Base-by-base conservation (phyloP, 1,139 yeast species). In the Geotrichum armillariae region DNA sequence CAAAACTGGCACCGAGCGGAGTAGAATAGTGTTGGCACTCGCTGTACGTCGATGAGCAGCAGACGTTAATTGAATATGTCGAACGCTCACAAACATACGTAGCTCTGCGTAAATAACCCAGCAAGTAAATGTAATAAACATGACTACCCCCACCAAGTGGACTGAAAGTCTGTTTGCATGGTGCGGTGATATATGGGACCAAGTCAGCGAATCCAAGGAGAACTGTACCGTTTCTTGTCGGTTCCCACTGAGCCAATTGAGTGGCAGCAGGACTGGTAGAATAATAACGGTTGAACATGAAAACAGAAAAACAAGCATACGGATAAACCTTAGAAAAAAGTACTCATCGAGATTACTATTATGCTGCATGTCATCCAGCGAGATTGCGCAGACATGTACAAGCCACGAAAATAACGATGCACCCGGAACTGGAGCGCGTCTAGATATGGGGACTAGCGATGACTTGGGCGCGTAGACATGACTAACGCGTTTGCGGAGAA, bases 311-410 rank as follows among this genome's bases (percentile, higher is more conserved):
- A 61, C 47, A 4, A 61, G 57, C 29, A 66, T 56, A 5, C 54
- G 31, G 16, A 64, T 33, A 46, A 60, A 66, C 8, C 71, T 48
- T 14, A 67, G 54, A 39, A 66, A 64, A 49, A 66, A 67, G 49
- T 64, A 66, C 1, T 66, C 70, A 41, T 66, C 70, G 7, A 65
- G 52, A 1, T 67, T 68, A 6, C 57, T 57, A 3, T 42, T 46
- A 0, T 50, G 41, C 6, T 54, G 53, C 7, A 65, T 47, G 2
- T 47, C 48, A 9, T 47, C 46, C 17, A 60, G 45, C 1, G 62
- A 52, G 3, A 49, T 47, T 0, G 36, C 31, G 33, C 50, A 34
- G 1, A 59, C 46, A 1, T 58, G 50, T 1, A 37, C 37, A 4
- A 66, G 20, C 70, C 69, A 66, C 14, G 52, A 56, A 11, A 62